Base-by-base conservation (phyloP, 192 early-diverging fungal species). In the Backusella mclennaniae region DNA sequence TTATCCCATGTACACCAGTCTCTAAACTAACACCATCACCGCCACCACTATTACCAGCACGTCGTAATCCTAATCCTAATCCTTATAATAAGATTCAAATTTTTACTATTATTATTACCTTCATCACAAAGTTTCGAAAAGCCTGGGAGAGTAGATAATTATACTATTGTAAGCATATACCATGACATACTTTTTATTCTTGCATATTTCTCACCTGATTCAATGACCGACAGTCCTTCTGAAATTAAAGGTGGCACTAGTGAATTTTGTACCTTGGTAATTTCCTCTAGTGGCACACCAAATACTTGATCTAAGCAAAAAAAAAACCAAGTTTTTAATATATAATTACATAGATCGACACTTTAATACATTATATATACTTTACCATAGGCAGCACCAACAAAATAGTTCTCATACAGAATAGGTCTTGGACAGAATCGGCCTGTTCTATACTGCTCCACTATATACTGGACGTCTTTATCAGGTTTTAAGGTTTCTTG, bases 361-460 rank as follows among this genome's bases (percentile, higher is more conserved):
- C 66, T 17, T 15, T 49, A 49, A 72, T 21, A 73, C 4, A 21
- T 23, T n/a, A 56, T 19, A 49, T 35, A 29, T 41, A 68, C 17
- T n/a, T 71, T 77, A 88, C 87, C 87, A 67, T 87, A 83, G n/a
- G 86, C 90, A 12, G 90, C 73, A 73, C 90, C 90, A 49, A 87
- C 83, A 15, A 89, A 89, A 73, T 87, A 87, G 46, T 90, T 89
- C 29, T 86, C 82, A 82, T 91, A 94, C 5, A 94, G 78, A 23
- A 91, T 89, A 0, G 92, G 91, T 26, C 85, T 82, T 39, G 92
- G 92, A 35, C 84, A 83, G 73, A 89, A 94, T 35, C 87, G 82
- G 4, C 91, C 92, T 14, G 92, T 94, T 26, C 92, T 87, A 76
- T 94, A 92, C 74, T 91, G 89, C 46, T 94, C 91, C 70, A 94